phyloP scores from a whole-genome alignment of 768 basidiomycete species.

The Trametopsis cervina region DNA sequence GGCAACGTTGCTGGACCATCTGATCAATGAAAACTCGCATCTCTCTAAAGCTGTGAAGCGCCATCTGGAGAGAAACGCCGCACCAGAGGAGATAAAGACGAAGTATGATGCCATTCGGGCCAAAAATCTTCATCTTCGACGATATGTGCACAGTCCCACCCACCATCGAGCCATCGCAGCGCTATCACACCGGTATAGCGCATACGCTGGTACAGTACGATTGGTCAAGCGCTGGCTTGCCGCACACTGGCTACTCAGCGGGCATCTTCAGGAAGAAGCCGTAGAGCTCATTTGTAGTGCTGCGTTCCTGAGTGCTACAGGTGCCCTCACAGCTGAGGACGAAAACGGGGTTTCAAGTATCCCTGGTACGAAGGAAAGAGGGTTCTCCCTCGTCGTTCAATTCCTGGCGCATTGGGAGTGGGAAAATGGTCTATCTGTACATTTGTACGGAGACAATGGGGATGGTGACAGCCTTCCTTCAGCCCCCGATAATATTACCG shows the following conservation, averaged over 20 bases:
- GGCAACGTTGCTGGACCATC: slow-evolving; percentile 65
- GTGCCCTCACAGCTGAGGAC: slow-evolving; percentile 12
- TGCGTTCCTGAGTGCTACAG: slow-evolving; percentile 59
- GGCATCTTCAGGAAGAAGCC: slow-evolving; percentile 69
- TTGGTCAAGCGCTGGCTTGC: slow-evolving; percentile 92
- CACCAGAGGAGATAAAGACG: slow-evolving; percentile 31
- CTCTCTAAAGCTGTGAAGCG: slow-evolving; percentile 20
- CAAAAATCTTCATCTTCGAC: slow-evolving; percentile 52
- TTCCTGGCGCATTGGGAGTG: slow-evolving; percentile 82
- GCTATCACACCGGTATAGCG: slow-evolving; percentile 70
- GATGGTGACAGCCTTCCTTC: slow-evolving; percentile 19
- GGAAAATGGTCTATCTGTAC: slow-evolving; percentile 66
- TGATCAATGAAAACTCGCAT: slow-evolving; percentile 41
- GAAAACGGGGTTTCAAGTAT: slow-evolving; percentile 40
- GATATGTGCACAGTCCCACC: slow-evolving; percentile 72
- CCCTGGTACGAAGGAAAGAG: slow-evolving; percentile 73
- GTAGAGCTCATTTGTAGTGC: slow-evolving; percentile 81
- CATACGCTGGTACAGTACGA: slow-evolving; percentile 80
- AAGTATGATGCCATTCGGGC: slow-evolving; percentile 51
- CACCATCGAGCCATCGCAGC: slow-evolving; percentile 83
- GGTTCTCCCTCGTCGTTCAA: slow-evolving; percentile 67
- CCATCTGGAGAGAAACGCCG: background rate
- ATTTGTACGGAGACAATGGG: slow-evolving; percentile 46
- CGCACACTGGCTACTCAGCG: slow-evolving; percentile 77
- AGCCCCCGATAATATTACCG: slow-evolving; percentile 26